These are phyloP conservation scores for Aureobasidium subglaciale DNA, from an alignment of 2,329 filamentous ascomycete genomes.

Conservation along the genomic window DNA sequence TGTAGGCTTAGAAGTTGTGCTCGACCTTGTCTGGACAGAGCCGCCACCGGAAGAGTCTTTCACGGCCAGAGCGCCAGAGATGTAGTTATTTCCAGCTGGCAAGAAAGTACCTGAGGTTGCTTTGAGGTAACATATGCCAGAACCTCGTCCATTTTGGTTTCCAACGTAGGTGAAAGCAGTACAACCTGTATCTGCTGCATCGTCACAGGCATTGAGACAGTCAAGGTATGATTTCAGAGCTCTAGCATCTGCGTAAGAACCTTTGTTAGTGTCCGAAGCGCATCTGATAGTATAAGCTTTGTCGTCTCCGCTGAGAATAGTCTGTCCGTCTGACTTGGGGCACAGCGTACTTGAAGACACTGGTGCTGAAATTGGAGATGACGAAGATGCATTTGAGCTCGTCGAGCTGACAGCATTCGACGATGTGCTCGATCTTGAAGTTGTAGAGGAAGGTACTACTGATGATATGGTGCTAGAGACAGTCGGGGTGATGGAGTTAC, in stretches of 20 bases:
- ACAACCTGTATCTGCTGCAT: neutral
- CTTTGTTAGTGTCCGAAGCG: slow-evolving; percentile 7
- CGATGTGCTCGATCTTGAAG: neutral
- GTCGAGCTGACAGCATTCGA: neutral
- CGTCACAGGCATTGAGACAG: slow-evolving; percentile 13
- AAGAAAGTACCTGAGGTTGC: neutral
- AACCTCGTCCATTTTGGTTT: neutral
- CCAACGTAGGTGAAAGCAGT: slow-evolving; percentile 17
- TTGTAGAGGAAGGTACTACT: neutral
- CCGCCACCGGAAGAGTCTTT: neutral
- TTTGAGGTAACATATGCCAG: slow-evolving; percentile 14
- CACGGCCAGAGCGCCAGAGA: slow-evolving; percentile 1
- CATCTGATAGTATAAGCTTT: slow-evolving; percentile 13
- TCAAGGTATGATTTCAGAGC: slow-evolving; percentile 13
- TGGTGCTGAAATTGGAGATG: neutral
- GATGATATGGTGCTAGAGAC: neutral
- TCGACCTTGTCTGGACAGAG: neutral
- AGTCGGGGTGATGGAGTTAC: neutral
- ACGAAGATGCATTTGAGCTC: neutral
- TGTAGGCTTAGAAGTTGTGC: neutral
- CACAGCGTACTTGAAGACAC: slow-evolving; percentile 16
- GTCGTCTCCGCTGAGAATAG: neutral
- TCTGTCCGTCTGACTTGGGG: slow-evolving; percentile 14
- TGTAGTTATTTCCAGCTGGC: slow-evolving; percentile 9
- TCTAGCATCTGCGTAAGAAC: neutral